Evolutionary conservation across 2,329 filamentous ascomycete species (phyloP).

Genomic region (Xylariales sp.): DNA sequence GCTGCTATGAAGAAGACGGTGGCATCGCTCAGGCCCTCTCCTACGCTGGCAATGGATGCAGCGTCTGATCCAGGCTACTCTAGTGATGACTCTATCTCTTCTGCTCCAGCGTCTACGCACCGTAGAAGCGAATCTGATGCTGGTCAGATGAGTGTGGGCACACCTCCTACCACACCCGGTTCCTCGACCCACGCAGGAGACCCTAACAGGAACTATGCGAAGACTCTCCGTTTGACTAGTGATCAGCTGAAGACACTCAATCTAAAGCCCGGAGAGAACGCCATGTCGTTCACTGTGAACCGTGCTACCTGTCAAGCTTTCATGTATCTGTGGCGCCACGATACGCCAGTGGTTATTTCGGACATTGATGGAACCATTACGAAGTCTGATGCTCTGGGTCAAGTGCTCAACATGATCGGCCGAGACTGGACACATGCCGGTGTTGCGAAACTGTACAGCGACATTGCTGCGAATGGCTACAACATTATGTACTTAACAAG

Average conservation of each 20-base stretch:
- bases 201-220: slow-evolving; percentile 85
- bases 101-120: slow-evolving; percentile 43
- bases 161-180: slow-evolving; percentile 67
- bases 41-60: slow-evolving; percentile 63
- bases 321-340: slow-evolving; percentile 91
- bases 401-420: slow-evolving; percentile 94
- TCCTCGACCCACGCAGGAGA: slow-evolving; percentile 54
- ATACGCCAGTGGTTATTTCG: slow-evolving; percentile 92
- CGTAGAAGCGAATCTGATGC: slow-evolving; percentile 65
- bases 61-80: slow-evolving; percentile 93
- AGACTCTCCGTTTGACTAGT: slow-evolving; percentile 90
- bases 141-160: slow-evolving; percentile 50
- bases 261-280: slow-evolving; percentile 81
- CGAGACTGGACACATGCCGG: slow-evolving; percentile 97
- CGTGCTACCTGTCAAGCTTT: slow-evolving; percentile 84
- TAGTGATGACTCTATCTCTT: slow-evolving; percentile 69
- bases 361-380: slow-evolving; percentile 99
- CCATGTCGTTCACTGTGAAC: slow-evolving; percentile 95
- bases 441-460: slow-evolving; percentile 94
- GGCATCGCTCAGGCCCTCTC: slow-evolving; percentile 39
- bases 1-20: slow-evolving; percentile 69
- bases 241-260: slow-evolving; percentile 86
- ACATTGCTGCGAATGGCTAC: slow-evolving; percentile 93
- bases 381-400: slow-evolving; percentile 91
- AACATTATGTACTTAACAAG: slow-evolving; percentile 98